A percentile compares a stretch with the other conserved stretches of the same genome.
These are phyloP conservation scores for Penicillium subrubescens DNA, from an alignment of 495 filamentous ascomycete genomes.

Conservation along the genomic window DNA sequence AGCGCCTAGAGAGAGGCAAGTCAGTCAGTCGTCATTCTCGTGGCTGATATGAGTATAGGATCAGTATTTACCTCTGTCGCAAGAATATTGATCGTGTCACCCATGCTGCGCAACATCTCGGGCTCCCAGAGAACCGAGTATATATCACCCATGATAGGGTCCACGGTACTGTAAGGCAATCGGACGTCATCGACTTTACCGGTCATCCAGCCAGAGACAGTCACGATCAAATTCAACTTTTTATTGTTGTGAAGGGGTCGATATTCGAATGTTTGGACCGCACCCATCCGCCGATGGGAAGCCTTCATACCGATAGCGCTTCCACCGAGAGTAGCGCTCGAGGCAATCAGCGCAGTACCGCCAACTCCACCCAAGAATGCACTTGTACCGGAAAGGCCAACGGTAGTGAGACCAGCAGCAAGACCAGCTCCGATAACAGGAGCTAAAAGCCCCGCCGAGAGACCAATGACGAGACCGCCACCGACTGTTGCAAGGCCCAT, in stretches of 20 bases:
- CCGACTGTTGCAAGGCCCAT: constrained; percentile 98
- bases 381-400: constrained; percentile 87
- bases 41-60: no score
- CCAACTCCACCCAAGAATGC: constrained; percentile 90
- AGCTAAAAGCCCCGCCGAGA: constrained; percentile 88
- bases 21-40: no score
- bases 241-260: constrained; percentile 97
- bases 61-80: constrained; percentile 84
- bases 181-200: constrained; percentile 96
- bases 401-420: constrained; percentile 91
- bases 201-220: constrained; percentile 97
- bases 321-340: constrained; percentile 82
- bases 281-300: constrained; percentile 81
- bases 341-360: constrained; percentile 92
- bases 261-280: constrained; percentile 96
- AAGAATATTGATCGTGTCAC: constrained; percentile 96
- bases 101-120: constrained; percentile 96
- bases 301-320: constrained; percentile 82
- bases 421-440: constrained; percentile 94
- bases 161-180: constrained; percentile 91
- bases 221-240: constrained; percentile 92
- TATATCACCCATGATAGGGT: constrained; percentile 97
- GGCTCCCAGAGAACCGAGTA: constrained; percentile 99
- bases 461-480: constrained; percentile 91
- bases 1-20: constrained; percentile 62